Evolutionary conservation across 169 alveolate species (phyloP), one percentile per base, ranked within the genome.

Genomic region (Plasmodium fragile): DNA sequence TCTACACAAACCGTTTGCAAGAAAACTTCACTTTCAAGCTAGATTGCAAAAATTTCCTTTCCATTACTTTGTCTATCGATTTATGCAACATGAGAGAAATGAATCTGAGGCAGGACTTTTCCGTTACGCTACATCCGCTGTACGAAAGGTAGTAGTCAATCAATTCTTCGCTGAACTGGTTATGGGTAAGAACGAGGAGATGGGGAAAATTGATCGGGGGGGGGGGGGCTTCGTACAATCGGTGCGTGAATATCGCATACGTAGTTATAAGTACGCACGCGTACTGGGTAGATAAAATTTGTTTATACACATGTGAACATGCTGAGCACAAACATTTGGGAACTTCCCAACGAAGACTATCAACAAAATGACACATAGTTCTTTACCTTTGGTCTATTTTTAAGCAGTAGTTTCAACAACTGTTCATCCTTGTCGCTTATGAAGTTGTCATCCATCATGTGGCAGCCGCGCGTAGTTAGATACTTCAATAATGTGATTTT

Each of bases 101-200:
- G 79, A 89, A 79, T 89, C 94, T 77, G 4, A 89, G 45, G 41
- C 85, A 89, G 10, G 94, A 89, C 59, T 79, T 77, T 78, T 89
- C 94, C 36, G 75, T 79, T 55, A 89, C 89, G 45, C 71, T 78
- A 34, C 94, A 89, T 72, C 94, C 94, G 22, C 52, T 89, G 30
- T 78, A 49, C 13, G 94, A 78, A 55, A 89, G 82, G 81, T 89
- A 89, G 52, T 53, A 89, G 41, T 89, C 90, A 55, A 89, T 89
- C 45, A 79, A 78, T 16, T 89, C 94, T 78, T 89, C 94, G 55
- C 94, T 79, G 81, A 89, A 89, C 94, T 89, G 78, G 18, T 65
- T 69, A 49, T 36, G 81, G 71, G 71, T n/a, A 25, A 32, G 2
- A 89, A 7, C 59, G 22, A 55, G 32, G 39, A 32, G 39, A n/a